Base-by-base conservation (phyloP, 75 land plant genomes). In the Cupressus sempervirens region DNA sequence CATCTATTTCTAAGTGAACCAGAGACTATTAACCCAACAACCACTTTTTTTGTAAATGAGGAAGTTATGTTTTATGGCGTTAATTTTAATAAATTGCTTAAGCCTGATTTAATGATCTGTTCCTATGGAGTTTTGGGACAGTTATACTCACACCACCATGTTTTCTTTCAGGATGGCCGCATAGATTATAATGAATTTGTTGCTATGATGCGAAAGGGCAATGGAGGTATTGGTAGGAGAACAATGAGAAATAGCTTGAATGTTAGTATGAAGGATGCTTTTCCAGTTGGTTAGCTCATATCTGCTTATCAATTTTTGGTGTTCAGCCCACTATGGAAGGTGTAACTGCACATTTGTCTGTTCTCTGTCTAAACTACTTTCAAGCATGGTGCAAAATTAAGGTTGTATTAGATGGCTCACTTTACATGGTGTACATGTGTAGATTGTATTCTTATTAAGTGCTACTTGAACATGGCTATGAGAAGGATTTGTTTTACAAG, bases 181-280 rank as follows among this genome's bases (percentile, higher is more conserved):
- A 94, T 94, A 29, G 95, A 94, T 58, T 94, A 94, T 82, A 90
- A 93, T 84, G 95, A 94, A 70, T 94, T 94, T 91, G 96, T 92
- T 43, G 92, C 94, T 15, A 94, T 94, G 96, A 94, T 94, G 96
- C 84, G 83, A 82, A 94, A 93, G 54, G 95, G 95, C 12, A 91
- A 91, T 84, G 92, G 88, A 56, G 91, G 90, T 53, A 65, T 92
- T 80, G 94, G 94, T 40, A 90, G 96, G 75, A 83, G 92, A 82
- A 94, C 95, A 26, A 90, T 94, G 96, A 85, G 93, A 14, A 94
- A 89, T 83, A 93, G 91, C 83, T 56, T 94, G 85, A 94, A 88
- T 54, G 76, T 91, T 45, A 93, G 90, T 87, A 90, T 87, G 90
- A 90, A 93, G 73, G 91, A 89, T 87, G 85, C 84, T 45, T 43